Conservation (phyloP, 257 asterid species). For the Ballota nigra region DNA sequence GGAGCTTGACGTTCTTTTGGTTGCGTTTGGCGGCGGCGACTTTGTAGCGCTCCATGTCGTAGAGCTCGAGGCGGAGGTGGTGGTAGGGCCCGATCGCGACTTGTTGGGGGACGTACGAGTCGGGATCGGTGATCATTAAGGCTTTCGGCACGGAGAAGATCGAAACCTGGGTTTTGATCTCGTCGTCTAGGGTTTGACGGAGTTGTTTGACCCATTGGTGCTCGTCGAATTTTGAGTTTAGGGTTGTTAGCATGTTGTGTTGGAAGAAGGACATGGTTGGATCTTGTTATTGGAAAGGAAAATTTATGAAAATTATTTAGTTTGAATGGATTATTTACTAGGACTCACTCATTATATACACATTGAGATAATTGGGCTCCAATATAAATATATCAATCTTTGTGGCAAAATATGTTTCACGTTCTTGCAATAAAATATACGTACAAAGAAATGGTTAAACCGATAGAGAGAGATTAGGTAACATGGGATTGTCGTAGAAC, state of each 20-base stretch:
- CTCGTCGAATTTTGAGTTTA: constrained; percentile 44
- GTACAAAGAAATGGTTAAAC: background rate
- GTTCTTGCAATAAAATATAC: background rate
- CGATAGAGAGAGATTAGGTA: background rate
- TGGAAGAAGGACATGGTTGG: constrained; percentile 34
- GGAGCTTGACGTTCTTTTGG: constrained; percentile 32
- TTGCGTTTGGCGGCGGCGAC: constrained; percentile 48
- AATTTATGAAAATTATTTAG: background rate
- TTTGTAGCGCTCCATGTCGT: constrained; percentile 64
- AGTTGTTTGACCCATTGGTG: constrained; percentile 47
- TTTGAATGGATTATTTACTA: background rate
- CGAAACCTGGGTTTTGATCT: constrained; percentile 42
- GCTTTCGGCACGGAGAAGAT: constrained; percentile 54
- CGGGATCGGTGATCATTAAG: constrained; percentile 24
- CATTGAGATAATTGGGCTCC: background rate
- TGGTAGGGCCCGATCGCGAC: constrained; percentile 69
- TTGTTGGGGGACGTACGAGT: constrained; percentile 50
- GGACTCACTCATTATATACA: too few relatives aligned
- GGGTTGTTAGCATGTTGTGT: constrained; percentile 25
- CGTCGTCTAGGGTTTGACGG: constrained; percentile 49
- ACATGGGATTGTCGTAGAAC: background rate
- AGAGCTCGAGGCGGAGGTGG: constrained; percentile 36
- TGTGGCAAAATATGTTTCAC: background rate
- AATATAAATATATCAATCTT: background rate
- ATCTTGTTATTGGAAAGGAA: background rate